Conservation (phyloP, 345 rosid genomes). For the Melastoma malabathricum region DNA sequence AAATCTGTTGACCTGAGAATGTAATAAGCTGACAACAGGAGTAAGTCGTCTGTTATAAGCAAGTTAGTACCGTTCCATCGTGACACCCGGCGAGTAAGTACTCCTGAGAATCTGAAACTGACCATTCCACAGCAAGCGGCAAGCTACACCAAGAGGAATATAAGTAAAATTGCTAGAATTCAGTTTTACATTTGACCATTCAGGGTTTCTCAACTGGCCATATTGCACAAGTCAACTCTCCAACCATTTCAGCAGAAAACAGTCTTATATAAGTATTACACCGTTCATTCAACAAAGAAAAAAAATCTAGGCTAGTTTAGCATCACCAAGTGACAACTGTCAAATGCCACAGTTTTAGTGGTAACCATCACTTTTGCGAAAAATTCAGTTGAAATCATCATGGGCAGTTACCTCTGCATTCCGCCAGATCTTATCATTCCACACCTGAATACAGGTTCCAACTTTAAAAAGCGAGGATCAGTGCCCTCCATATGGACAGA, state of each 20-base stretch:
- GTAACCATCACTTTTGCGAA: too few relatives aligned
- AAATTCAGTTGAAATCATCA: conserved; percentile 1
- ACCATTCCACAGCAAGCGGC: conserved; percentile 88
- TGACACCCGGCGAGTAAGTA: conserved; percentile 90
- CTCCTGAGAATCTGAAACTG: conserved; percentile 44
- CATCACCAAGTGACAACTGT: too few relatives aligned
- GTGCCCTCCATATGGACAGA: conserved; percentile 37
- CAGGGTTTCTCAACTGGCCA: too few relatives aligned
- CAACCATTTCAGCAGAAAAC: too few relatives aligned
- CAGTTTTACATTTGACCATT: background rate
- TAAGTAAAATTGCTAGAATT: background rate
- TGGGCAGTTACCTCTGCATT: conserved; percentile 36
- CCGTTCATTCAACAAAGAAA: too few relatives aligned
- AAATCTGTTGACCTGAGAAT: too few relatives aligned
- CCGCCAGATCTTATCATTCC: conserved; percentile 56
- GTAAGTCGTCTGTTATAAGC: background rate
- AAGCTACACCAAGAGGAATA: conserved; percentile 32
- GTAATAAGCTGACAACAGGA: too few relatives aligned
- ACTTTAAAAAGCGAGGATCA: conserved; percentile 81
- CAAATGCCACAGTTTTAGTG: too few relatives aligned
- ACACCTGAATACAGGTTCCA: conserved; percentile 80
- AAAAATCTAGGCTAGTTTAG: too few relatives aligned
- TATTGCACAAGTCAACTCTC: too few relatives aligned
- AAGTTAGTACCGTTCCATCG: conserved; percentile 56
- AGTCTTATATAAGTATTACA: too few relatives aligned